Conservation (phyloP, 2,329 filamentous ascomycete species). For the Aspergillus oerlinghausenensis region DNA sequence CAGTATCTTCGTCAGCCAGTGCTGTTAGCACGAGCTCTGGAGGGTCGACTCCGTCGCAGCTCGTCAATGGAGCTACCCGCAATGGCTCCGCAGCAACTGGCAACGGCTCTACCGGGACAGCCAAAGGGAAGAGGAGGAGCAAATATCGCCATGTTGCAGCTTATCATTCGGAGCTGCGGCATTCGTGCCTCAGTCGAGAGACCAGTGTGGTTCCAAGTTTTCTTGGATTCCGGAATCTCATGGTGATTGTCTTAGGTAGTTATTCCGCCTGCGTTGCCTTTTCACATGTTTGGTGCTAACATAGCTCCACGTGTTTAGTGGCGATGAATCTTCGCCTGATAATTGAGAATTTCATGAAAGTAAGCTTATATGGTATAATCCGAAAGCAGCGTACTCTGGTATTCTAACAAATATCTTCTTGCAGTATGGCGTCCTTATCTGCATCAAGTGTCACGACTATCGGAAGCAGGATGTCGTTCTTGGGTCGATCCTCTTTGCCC, state of each 20-base stretch:
- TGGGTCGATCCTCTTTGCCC: slow-evolving; percentile 72
- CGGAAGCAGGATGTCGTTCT: slow-evolving; percentile 70
- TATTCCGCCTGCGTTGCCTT: background rate
- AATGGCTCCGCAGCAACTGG: slow-evolving; percentile 2
- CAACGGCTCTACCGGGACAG: slow-evolving; percentile 5
- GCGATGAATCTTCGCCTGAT: slow-evolving; percentile 90
- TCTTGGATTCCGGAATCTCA: slow-evolving; percentile 88
- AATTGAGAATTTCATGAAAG: slow-evolving; percentile 96
- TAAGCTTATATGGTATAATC: slow-evolving; percentile 30
- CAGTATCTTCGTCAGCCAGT: background rate
- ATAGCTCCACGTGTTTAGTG: slow-evolving; percentile 49
- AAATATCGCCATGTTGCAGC: slow-evolving; percentile 93
- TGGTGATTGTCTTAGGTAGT: slow-evolving; percentile 85
- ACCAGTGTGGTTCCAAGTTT: slow-evolving; percentile 72
- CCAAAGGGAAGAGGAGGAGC: slow-evolving; percentile 37
- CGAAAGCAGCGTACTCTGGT: background rate
- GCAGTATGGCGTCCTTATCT: slow-evolving; percentile 91
- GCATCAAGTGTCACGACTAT: slow-evolving; percentile 84
- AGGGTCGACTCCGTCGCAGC: slow-evolving; percentile 12
- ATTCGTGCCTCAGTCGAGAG: slow-evolving; percentile 85
- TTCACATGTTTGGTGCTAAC: slow-evolving; percentile 5
- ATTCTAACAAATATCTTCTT: background rate
- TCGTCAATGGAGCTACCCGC: slow-evolving; percentile 9
- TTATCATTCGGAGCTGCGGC: slow-evolving; percentile 66
- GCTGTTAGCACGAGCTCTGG: slow-evolving; percentile 22